These are phyloP conservation scores for Magnusiomyces clavatus DNA, from an alignment of 1,139 yeast genomes.

Conservation along the genomic window DNA sequence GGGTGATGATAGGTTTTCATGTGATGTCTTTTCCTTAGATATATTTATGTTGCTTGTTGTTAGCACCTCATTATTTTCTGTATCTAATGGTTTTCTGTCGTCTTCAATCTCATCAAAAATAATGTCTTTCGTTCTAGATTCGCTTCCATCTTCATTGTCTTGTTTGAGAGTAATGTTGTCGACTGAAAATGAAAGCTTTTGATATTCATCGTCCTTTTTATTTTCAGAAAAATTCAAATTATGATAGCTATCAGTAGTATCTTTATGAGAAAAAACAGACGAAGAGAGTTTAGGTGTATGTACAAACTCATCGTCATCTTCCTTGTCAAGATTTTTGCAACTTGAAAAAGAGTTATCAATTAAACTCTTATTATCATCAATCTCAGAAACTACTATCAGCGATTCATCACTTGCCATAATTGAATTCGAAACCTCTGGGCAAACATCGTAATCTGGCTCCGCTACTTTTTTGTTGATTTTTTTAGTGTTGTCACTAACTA, in stretches of 20 bases:
- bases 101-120: neutral
- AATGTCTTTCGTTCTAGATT: neutral
- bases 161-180: neutral
- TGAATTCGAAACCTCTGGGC: neutral
- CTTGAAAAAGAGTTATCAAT: neutral
- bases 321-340: neutral
- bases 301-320: neutral
- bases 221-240: neutral
- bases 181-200: neutral
- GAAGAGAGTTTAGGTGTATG: neutral
- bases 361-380: neutral
- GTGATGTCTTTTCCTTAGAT: no score
- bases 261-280: neutral
- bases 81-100: neutral
- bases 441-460: neutral
- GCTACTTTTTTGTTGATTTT: neutral
- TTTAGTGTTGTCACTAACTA: neutral
- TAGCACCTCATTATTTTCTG: neutral
- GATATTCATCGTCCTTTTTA: neutral
- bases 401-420: neutral
- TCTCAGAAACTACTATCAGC: neutral
- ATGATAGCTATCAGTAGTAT: conserved; percentile 1
- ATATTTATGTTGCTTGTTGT: neutral
- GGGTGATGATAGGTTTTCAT: neutral
- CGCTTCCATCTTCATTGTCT: neutral